Evolutionary conservation across 768 basidiomycete genomes (phyloP).

Genomic region (Termitomyces sp.): DNA sequence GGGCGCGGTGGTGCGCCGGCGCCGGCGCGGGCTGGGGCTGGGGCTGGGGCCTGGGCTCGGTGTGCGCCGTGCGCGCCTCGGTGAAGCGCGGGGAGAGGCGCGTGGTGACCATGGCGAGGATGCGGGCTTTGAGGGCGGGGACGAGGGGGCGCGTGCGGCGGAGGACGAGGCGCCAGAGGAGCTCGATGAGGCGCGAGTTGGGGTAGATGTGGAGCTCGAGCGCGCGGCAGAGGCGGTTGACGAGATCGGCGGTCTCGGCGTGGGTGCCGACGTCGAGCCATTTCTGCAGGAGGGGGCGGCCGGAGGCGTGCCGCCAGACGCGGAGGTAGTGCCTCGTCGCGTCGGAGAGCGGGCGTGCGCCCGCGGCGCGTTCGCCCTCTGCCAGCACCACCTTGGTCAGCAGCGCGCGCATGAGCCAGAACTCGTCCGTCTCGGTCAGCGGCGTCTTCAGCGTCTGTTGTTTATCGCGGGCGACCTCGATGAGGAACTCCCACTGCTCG

Average conservation of each 20-base stretch:
- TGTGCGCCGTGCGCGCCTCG: not conserved
- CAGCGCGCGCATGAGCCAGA: constrained; percentile 55
- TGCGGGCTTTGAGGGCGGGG: constrained; percentile 20
- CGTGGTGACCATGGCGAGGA: constrained; percentile 29
- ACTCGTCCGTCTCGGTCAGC: constrained; percentile 43
- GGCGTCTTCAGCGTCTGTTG: constrained; percentile 19
- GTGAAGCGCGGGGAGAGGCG: constrained; percentile 20
- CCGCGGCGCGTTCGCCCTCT: constrained; percentile 15
- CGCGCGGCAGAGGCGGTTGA: constrained; percentile 30
- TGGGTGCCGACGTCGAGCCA: constrained; percentile 26
- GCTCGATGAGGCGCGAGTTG: constrained; percentile 26
- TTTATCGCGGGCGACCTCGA: constrained; percentile 42
- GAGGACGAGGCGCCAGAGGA: constrained; percentile 38
- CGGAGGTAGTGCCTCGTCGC: constrained; percentile 36
- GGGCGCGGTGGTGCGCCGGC: not conserved
- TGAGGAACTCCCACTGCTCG: constrained; percentile 46
- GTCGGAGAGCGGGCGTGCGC: constrained; percentile 18
- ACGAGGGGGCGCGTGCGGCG: constrained; percentile 20
- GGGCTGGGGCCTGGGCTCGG: no score
- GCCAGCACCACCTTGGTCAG: constrained; percentile 24
- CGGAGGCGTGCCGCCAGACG: constrained; percentile 29
- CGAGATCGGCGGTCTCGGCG: constrained; percentile 23
- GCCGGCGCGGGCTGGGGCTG: no score
- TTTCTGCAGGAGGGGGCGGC: constrained; percentile 37
- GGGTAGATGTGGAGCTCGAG: constrained; percentile 27